Conservation (phyloP, 2,329 filamentous ascomycete species). For the Westerdykella sp. region DNA sequence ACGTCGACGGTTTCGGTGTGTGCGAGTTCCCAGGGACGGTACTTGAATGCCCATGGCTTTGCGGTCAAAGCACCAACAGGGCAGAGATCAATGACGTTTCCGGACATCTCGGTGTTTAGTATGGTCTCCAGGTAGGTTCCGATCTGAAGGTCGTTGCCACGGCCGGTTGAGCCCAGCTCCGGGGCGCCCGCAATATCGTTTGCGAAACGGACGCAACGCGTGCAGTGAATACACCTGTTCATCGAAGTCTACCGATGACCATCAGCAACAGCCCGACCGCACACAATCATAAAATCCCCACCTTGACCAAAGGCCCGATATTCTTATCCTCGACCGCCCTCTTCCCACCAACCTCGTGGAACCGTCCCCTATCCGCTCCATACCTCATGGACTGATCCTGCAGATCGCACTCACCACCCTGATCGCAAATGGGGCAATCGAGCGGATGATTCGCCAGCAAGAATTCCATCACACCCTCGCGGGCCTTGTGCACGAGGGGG, state of each 20-base stretch:
- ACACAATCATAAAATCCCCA: conserved; percentile 14
- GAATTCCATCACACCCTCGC: conserved; percentile 99
- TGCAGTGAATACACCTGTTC: conserved; percentile 99
- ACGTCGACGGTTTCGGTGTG: conserved; percentile 96
- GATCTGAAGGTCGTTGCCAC: conserved; percentile 96
- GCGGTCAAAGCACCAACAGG: conserved; percentile 94
- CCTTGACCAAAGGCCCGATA: conserved; percentile 91
- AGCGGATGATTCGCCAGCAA: conserved; percentile 92
- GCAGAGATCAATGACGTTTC: conserved; percentile 96
- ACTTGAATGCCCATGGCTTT: conserved; percentile 96
- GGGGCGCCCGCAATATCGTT: conserved; percentile 96
- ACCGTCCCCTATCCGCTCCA: conserved; percentile 88
- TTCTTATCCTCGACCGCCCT: conserved; percentile 99
- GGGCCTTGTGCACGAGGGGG: conserved; percentile 90
- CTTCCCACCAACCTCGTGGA: conserved; percentile 94
- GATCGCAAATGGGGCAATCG: conserved; percentile 96
- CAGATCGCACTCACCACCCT: conserved; percentile 97
- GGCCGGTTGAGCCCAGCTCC: conserved; percentile 87
- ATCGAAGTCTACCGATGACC: conserved; percentile 66
- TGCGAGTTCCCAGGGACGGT: conserved; percentile 93
- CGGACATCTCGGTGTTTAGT: conserved; percentile 89
- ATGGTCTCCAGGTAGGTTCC: conserved; percentile 95
- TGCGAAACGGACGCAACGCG: conserved; percentile 92
- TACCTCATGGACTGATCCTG: conserved; percentile 99
- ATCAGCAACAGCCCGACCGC: conserved; percentile 19